Conservation (phyloP, 768 basidiomycete genomes). For the Psilocybe cyanescens region DNA sequence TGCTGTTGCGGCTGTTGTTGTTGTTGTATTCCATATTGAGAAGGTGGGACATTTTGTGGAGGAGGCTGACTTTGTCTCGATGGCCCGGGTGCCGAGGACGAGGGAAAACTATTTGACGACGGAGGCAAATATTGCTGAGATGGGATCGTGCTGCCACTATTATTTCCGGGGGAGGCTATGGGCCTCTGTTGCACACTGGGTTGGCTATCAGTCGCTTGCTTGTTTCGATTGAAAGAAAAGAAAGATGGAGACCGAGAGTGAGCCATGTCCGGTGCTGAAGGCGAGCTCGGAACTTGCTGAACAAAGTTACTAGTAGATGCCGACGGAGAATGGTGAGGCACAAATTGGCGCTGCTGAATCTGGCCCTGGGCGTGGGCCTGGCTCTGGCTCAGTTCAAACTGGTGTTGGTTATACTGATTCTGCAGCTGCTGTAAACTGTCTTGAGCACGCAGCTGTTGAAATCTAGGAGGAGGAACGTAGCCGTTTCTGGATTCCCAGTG, state of each 20-base stretch:
- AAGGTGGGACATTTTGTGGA: constrained; percentile 18
- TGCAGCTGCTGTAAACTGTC: constrained; percentile 21
- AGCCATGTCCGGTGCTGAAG: constrained; percentile 21
- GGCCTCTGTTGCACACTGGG: constrained; percentile 19
- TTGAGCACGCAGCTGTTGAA: constrained; percentile 29
- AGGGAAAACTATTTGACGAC: constrained; percentile 14
- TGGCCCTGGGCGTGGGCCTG: constrained; percentile 3
- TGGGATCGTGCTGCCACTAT: constrained; percentile 3
- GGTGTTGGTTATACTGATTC: not conserved
- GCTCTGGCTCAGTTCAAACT: constrained; percentile 1
- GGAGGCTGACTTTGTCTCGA: constrained; percentile 15
- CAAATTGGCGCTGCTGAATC: constrained; percentile 17
- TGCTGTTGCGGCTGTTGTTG: constrained; percentile 12
- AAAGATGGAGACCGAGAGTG: constrained; percentile 67
- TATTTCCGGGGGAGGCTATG: constrained; percentile 9
- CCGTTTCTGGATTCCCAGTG: constrained; percentile 30
- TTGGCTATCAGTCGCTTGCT: constrained; percentile 31
- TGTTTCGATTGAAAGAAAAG: constrained; percentile 59
- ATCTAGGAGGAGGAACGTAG: constrained; percentile 34
- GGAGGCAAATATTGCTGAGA: constrained; percentile 20
- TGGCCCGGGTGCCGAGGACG: constrained; percentile 4
- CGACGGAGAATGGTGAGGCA: not conserved
- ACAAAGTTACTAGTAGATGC: not conserved
- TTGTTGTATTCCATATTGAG: constrained; percentile 8
- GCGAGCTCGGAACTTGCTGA: not conserved